Evolutionary conservation across 495 filamentous ascomycete species (phyloP).

Genomic region (Astrocystis sublimbata): DNA sequence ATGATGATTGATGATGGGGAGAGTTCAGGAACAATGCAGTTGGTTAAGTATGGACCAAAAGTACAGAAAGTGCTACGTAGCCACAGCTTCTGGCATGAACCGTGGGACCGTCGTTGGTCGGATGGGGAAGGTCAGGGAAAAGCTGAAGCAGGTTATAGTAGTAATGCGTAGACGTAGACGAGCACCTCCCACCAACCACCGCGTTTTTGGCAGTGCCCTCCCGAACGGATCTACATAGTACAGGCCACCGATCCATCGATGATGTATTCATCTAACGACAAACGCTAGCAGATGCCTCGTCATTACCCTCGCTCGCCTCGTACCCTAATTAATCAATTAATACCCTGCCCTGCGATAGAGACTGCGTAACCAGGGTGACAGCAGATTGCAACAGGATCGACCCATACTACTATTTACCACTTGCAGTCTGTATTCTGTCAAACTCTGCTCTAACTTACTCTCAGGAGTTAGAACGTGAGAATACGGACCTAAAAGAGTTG

Average conservation of each 20-base stretch:
- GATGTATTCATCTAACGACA: background rate
- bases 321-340: too few relatives aligned
- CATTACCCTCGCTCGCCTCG: background rate
- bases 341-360: too few relatives aligned
- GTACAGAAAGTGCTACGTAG: slow-evolving; percentile 1
- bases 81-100: background rate
- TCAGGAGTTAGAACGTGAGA: background rate
- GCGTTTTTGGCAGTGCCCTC: background rate
- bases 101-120: background rate
- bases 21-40: background rate
- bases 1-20: too few relatives aligned
- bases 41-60: slow-evolving; percentile 1
- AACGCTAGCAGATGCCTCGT: slow-evolving; percentile 6
- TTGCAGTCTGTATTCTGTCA: background rate
- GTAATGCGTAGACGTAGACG: background rate
- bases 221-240: background rate
- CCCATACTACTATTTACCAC: background rate
- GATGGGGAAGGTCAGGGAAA: background rate
- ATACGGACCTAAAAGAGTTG: too few relatives aligned
- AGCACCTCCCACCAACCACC: background rate
- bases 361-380: too few relatives aligned
- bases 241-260: slow-evolving; percentile 17
- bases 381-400: background rate
- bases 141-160: background rate
- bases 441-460: too few relatives aligned